Conservation (phyloP, 805 yeast genomes). For the Kodamaea hsintzibuensis region DNA sequence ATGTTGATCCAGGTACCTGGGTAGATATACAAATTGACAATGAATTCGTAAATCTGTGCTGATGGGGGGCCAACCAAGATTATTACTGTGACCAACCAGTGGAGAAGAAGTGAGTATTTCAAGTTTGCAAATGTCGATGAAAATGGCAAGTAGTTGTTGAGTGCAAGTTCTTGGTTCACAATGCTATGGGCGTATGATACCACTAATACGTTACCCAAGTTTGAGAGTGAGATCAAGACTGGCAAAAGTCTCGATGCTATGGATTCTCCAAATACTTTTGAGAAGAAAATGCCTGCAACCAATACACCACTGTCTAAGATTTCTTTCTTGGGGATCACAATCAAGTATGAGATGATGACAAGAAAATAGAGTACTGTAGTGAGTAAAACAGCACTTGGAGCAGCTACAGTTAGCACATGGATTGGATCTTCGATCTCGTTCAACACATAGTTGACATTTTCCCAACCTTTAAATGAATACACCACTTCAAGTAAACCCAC, state of each 20-base stretch:
- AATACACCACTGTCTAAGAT: conserved; percentile 57
- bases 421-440: conserved; percentile 59
- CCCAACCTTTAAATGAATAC: conserved; percentile 72
- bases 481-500: conserved; percentile 60
- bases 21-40: conserved; percentile 61
- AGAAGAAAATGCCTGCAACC: conserved; percentile 63
- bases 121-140: conserved; percentile 45
- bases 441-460: conserved; percentile 63
- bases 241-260: conserved; percentile 52
- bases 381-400: conserved; percentile 55
- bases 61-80: conserved; percentile 61
- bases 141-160: conserved; percentile 52
- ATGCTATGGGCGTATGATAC: conserved; percentile 62
- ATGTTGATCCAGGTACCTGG: conserved; percentile 64
- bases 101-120: conserved; percentile 49
- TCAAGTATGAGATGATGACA: conserved; percentile 58
- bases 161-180: conserved; percentile 59
- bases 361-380: conserved; percentile 56
- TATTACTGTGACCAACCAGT: conserved; percentile 56
- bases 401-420: conserved; percentile 57
- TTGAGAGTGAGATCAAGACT: conserved; percentile 58
- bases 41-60: conserved; percentile 62
- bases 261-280: conserved; percentile 57
- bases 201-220: conserved; percentile 64
- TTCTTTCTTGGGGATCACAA: conserved; percentile 51